Evolutionary conservation across 306 rosid species (phyloP).

Genomic region (Abrus pulchellus): DNA sequence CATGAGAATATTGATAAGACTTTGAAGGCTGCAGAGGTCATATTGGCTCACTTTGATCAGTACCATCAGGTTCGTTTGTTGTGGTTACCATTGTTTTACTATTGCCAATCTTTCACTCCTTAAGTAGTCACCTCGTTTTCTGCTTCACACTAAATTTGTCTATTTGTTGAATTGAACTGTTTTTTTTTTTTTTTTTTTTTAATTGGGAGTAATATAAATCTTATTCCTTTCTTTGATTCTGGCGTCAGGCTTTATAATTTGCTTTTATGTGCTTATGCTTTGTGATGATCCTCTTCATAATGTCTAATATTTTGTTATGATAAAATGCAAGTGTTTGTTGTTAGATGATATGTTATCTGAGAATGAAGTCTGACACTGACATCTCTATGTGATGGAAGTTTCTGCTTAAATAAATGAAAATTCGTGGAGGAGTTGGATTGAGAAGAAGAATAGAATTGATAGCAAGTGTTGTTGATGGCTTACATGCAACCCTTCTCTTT

Average conservation of each 20-base stretch:
- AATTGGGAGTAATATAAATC: background rate
- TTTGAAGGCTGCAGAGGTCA: conserved; percentile 78
- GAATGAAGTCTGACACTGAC: background rate
- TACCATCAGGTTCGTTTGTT: conserved; percentile 66
- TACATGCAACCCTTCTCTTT: background rate
- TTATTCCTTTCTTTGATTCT: background rate
- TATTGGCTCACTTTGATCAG: conserved; percentile 79
- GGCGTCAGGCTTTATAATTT: background rate
- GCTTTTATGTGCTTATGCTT: background rate
- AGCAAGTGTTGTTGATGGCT: background rate
- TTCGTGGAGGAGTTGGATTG: background rate
- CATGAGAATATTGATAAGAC: conserved; percentile 85
- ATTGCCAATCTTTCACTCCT: background rate
- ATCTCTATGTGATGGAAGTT: background rate
- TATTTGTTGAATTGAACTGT: background rate
- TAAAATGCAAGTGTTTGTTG: background rate
- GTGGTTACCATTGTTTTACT: background rate
- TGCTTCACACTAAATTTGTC: background rate
- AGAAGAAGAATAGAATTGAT: background rate
- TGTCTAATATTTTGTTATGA: background rate
- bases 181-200: background rate
- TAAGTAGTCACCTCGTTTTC: background rate
- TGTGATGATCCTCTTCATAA: background rate
- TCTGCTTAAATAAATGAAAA: background rate
- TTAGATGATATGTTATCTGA: background rate